Conservation (phyloP, 352 stramenopile genomes). For the Phytophthora quininea region DNA sequence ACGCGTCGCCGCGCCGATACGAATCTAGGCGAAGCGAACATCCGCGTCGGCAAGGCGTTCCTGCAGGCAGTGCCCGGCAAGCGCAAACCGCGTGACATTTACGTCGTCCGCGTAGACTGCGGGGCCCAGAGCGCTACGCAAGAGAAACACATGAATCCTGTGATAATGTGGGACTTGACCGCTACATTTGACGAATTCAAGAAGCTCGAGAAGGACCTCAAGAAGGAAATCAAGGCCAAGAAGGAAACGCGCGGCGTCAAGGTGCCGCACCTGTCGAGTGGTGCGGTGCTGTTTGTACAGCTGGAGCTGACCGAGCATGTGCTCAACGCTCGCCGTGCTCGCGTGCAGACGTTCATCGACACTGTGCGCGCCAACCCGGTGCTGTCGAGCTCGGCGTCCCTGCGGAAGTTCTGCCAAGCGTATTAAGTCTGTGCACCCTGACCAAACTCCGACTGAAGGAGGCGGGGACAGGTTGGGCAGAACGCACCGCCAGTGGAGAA, state of each 20-base stretch:
- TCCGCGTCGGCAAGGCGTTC: constrained; percentile 84
- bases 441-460: constrained; percentile 38
- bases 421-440: constrained; percentile 39
- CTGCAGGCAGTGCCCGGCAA: constrained; percentile 38
- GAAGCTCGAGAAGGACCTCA: constrained; percentile 68
- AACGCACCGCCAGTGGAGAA: constrained; percentile 20
- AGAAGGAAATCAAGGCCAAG: constrained; percentile 67
- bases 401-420: constrained; percentile 83
- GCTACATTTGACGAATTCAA: constrained; percentile 82
- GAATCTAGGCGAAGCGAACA: constrained; percentile 53
- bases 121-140: constrained; percentile 24
- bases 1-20: constrained; percentile 61
- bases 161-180: constrained; percentile 86
- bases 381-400: constrained; percentile 50
- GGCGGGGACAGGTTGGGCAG: constrained; percentile 10
- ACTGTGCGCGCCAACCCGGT: constrained; percentile 44
- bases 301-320: constrained; percentile 69
- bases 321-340: constrained; percentile 58
- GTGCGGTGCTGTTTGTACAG: constrained; percentile 72
- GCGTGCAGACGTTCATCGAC: constrained; percentile 73
- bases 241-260: constrained; percentile 42
- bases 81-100: constrained; percentile 64
- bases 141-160: constrained; percentile 87
- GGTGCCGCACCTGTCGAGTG: constrained; percentile 72
- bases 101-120: constrained; percentile 82